These are phyloP conservation scores for Colletotrichum paranaense DNA, from an alignment of 2,329 filamentous ascomycete genomes.

Conservation along the genomic window DNA sequence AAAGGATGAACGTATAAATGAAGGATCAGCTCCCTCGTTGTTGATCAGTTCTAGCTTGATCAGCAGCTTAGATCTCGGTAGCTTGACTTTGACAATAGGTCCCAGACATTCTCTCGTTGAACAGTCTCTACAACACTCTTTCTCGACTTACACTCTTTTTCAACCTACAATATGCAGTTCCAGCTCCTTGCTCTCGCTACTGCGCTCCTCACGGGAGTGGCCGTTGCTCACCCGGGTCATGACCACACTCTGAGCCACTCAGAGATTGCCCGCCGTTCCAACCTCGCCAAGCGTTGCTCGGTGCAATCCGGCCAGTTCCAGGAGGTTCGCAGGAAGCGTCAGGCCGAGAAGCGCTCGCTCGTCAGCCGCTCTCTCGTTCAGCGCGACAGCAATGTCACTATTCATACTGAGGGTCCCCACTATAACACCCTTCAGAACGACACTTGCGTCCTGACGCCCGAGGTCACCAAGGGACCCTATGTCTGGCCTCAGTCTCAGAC, in stretches of 20 bases:
- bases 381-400: slow-evolving; percentile 21
- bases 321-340: slow-evolving; percentile 22
- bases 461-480: slow-evolving; percentile 40
- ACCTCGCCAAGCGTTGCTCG: slow-evolving; percentile 21
- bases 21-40: background rate
- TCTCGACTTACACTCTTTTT: background rate
- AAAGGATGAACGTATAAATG: slow-evolving; percentile 9
- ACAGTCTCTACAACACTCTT: slow-evolving; percentile 5
- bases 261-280: slow-evolving; percentile 21
- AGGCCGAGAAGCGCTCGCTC: slow-evolving; percentile 27
- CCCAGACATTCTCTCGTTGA: background rate
- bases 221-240: slow-evolving; percentile 59
- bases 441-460: slow-evolving; percentile 21
- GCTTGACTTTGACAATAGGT: background rate
- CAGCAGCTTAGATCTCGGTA: background rate
- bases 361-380: slow-evolving; percentile 7
- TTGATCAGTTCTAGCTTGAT: background rate
- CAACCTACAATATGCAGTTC: background rate
- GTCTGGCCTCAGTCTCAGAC: slow-evolving; percentile 52
- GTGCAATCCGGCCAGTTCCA: slow-evolving; percentile 17
- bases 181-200: slow-evolving; percentile 15
- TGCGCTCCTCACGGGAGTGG: slow-evolving; percentile 13
- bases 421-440: slow-evolving; percentile 40
- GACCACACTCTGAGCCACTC: slow-evolving; percentile 41
- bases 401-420: slow-evolving; percentile 25